Conservation (phyloP, 257 asterid genomes). For the Nicotiana tabacum region DNA sequence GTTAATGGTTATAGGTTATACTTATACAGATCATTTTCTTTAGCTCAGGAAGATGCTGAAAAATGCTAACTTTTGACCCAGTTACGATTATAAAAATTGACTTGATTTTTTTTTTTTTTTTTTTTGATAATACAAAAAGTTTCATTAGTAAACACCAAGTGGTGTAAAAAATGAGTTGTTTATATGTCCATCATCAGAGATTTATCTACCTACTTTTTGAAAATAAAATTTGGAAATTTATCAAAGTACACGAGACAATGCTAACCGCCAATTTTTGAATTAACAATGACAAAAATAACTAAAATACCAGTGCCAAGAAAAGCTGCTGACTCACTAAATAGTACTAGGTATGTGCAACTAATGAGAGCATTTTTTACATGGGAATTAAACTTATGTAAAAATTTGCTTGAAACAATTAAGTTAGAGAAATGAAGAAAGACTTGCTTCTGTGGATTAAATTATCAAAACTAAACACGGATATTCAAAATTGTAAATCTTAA, state of each 20-base stretch:
- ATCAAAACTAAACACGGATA: background rate
- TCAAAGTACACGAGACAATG: background rate
- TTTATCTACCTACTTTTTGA: background rate
- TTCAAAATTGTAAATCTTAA: background rate
- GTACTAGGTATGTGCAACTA: background rate
- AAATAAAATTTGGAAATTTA: background rate
- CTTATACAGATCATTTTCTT: background rate
- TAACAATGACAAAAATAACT: background rate
- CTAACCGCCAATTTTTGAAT: background rate
- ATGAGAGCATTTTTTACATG: background rate
- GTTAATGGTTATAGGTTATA: background rate
- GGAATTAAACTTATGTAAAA: background rate
- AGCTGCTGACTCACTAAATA: background rate
- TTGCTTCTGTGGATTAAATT: background rate
- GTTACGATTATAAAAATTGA: background rate
- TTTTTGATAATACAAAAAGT: no score
- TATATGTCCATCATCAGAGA: background rate
- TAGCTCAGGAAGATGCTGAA: background rate
- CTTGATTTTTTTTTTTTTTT: background rate
- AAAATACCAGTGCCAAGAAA: background rate
- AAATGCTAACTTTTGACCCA: background rate
- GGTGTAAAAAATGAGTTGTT: background rate
- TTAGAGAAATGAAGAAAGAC: background rate
- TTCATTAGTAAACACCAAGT: no score
- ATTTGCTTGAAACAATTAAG: background rate